Evolutionary conservation across 2,329 filamentous ascomycete species (phyloP).

Genomic region (Trichoderma brevicompactum): DNA sequence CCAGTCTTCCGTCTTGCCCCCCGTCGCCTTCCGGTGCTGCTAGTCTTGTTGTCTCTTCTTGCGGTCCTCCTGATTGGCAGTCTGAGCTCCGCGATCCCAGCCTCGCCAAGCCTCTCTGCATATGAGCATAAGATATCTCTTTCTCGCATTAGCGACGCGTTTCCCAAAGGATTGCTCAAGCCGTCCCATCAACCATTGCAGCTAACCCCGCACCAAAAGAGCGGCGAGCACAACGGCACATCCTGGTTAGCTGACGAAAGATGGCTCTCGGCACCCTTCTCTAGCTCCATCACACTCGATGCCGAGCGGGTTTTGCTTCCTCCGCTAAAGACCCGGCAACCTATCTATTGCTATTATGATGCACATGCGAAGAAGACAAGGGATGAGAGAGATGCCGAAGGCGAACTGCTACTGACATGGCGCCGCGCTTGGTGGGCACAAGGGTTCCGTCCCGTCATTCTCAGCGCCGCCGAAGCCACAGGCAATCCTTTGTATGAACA

Average conservation of each 20-base stretch:
- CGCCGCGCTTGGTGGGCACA: constrained; percentile 93
- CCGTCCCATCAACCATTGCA: constrained; percentile 74
- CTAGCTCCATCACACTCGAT: constrained; percentile 76
- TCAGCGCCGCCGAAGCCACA: constrained; percentile 79
- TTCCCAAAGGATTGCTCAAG: constrained; percentile 59
- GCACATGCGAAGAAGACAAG: constrained; percentile 64
- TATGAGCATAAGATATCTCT: constrained; percentile 57
- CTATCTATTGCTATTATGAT: constrained; percentile 93
- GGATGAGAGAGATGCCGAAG: constrained; percentile 71
- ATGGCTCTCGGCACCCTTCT: constrained; percentile 85
- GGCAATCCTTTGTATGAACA: constrained; percentile 78
- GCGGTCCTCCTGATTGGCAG: constrained; percentile 60
- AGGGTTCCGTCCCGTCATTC: constrained; percentile 83
- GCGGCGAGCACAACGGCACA: constrained; percentile 77
- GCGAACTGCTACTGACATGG: constrained; percentile 82
- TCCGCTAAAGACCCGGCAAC: constrained; percentile 68
- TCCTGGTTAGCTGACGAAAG: constrained; percentile 89
- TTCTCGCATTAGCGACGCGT: constrained; percentile 47
- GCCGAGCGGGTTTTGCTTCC: constrained; percentile 84
- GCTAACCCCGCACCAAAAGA: constrained; percentile 72
- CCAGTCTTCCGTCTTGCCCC: constrained; percentile 56
- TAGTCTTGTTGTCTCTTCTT: constrained; percentile 57
- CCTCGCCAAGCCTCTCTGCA: constrained; percentile 54
- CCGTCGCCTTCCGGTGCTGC: constrained; percentile 57
- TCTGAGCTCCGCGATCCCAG: constrained; percentile 54